These are phyloP conservation scores for Desmodesmus armatus DNA, from an alignment of 139 green algal species.

Conservation along the genomic window DNA sequence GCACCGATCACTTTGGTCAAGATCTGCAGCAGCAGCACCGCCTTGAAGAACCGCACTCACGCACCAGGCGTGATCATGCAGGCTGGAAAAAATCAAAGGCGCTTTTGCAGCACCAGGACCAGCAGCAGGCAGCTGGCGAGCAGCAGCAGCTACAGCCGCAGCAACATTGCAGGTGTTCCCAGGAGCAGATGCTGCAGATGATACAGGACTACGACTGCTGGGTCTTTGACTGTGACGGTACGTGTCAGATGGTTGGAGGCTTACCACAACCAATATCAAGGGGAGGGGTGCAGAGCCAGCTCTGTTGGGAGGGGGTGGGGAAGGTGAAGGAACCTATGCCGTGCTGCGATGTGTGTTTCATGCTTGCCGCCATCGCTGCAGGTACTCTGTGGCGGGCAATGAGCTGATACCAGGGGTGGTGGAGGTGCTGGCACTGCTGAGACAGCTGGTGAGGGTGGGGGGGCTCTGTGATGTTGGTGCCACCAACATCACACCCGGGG, in stretches of 20 bases:
- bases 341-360: background rate
- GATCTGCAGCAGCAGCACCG: too few species aligned
- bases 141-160: background rate
- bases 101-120: background rate
- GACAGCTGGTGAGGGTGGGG: conserved; percentile 12
- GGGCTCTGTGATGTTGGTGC: background rate
- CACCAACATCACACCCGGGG: too few species aligned
- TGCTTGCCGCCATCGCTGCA: background rate
- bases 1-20: too few species aligned
- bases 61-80: too few species aligned
- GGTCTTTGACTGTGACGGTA: conserved; percentile 61
- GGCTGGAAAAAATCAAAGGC: background rate
- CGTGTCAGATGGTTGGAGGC: background rate
- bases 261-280: background rate
- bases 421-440: conserved; percentile 51
- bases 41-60: too few species aligned
- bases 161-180: background rate
- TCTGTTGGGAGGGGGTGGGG: background rate
- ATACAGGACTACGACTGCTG: conserved; percentile 53
- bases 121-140: background rate
- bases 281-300: background rate
- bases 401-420: conserved; percentile 47
- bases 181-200: conserved; percentile 43
- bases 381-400: conserved; percentile 57
- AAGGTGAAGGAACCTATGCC: background rate